These are phyloP conservation scores for Hypoxylon sp. DNA, from an alignment of 2,329 filamentous ascomycete species.

Conservation along the genomic window DNA sequence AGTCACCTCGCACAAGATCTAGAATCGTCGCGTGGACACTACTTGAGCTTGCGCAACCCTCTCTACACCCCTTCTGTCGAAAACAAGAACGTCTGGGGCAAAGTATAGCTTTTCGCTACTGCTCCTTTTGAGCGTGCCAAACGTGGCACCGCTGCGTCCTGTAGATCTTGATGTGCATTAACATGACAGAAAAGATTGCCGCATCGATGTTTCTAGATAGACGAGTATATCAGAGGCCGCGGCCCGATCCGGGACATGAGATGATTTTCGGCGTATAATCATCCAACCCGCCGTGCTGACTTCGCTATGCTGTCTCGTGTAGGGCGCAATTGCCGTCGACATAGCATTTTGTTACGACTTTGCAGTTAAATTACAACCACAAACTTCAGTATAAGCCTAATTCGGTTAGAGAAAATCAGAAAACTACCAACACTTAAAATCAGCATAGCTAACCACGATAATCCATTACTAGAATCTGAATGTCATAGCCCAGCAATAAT, in stretches of 20 bases:
- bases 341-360: neutral
- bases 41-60: slow-evolving; percentile 51
- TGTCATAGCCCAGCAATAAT: neutral
- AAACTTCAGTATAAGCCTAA: neutral
- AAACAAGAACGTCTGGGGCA: slow-evolving; percentile 40
- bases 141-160: slow-evolving; percentile 46
- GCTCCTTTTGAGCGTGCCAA: slow-evolving; percentile 41
- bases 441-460: neutral
- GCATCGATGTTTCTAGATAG: slow-evolving; percentile 38
- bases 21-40: slow-evolving; percentile 51
- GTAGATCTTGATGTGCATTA: slow-evolving; percentile 47
- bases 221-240: slow-evolving; percentile 41
- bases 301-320: slow-evolving; percentile 19
- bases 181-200: slow-evolving; percentile 39
- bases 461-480: neutral
- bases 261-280: neutral
- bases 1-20: slow-evolving; percentile 67
- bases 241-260: slow-evolving; percentile 48
- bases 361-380: neutral
- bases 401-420: neutral
- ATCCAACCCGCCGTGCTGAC: slow-evolving; percentile 13
- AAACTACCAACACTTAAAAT: neutral
- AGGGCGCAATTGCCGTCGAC: neutral
- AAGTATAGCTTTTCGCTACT: slow-evolving; percentile 44
- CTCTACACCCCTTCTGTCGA: slow-evolving; percentile 43